Evolutionary conservation across 148 eudicot species (phyloP).

Genomic region (Chenopodium album): DNA sequence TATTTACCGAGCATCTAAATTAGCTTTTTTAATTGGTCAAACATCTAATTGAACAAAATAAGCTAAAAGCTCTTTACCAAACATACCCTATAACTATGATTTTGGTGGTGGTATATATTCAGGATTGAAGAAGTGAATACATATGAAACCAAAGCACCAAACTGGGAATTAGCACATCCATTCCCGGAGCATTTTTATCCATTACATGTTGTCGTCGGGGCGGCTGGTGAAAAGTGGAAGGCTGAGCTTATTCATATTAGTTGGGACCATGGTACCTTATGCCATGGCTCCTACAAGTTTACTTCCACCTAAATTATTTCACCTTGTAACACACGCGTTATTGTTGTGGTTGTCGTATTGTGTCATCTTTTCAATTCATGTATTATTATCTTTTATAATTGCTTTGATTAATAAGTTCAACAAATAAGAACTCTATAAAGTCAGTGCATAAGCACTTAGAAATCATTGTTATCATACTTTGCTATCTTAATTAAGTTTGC

Average conservation of each 20-base stretch:
- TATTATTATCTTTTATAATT: too few relatives aligned
- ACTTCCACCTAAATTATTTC: slow-evolving; percentile 14
- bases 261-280: slow-evolving; percentile 59
- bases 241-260: slow-evolving; percentile 77
- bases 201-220: slow-evolving; percentile 78
- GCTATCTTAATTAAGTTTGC: too few relatives aligned
- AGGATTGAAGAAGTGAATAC: slow-evolving; percentile 66
- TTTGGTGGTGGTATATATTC: background rate
- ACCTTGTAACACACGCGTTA: background rate
- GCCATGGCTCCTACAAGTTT: slow-evolving; percentile 76
- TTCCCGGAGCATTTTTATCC: slow-evolving; percentile 80
- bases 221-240: slow-evolving; percentile 59
- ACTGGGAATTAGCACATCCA: slow-evolving; percentile 68
- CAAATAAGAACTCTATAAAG: too few relatives aligned
- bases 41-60: too few relatives aligned
- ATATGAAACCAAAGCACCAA: slow-evolving; percentile 64
- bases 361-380: background rate
- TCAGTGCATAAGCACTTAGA: too few relatives aligned
- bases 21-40: too few relatives aligned
- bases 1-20: too few relatives aligned
- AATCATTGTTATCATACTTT: background rate
- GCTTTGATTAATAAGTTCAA: too few relatives aligned
- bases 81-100: too few relatives aligned
- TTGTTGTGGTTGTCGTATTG: background rate
- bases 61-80: too few relatives aligned